Evolutionary conservation across 768 basidiomycete genomes (phyloP).

Genomic region (Tricholoma furcatifolium): DNA sequence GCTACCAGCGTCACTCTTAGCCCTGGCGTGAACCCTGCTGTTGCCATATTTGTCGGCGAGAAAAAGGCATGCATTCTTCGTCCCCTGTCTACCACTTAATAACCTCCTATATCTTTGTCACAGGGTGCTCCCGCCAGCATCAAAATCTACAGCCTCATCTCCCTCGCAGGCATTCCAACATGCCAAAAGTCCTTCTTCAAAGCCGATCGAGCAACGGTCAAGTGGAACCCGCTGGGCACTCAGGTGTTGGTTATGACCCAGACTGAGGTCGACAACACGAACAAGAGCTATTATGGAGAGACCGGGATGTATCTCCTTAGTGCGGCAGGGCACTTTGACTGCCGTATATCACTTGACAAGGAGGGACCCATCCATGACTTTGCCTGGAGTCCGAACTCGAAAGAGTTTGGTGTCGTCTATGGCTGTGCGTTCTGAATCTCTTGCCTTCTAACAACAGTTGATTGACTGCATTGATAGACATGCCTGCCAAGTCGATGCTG

Average conservation of each 20-base stretch:
- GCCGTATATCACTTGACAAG: slow-evolving; percentile 85
- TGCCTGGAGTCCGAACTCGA: slow-evolving; percentile 92
- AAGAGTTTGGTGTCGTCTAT: slow-evolving; percentile 95
- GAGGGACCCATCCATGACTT: slow-evolving; percentile 98
- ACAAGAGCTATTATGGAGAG: slow-evolving; percentile 98
- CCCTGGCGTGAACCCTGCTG: slow-evolving; percentile 79
- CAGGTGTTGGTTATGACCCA: slow-evolving; percentile 90
- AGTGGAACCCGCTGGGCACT: slow-evolving; percentile 95
- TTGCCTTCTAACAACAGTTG: slow-evolving; percentile 2
- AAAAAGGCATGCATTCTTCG: slow-evolving; percentile 63
- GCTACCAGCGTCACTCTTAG: slow-evolving; percentile 76
- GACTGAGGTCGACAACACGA: slow-evolving; percentile 95
- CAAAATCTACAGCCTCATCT: slow-evolving; percentile 75
- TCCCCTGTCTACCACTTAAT: neutral
- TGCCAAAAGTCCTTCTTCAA: slow-evolving; percentile 95
- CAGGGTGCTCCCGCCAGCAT: slow-evolving; percentile 88
- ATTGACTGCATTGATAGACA: slow-evolving; percentile 47
- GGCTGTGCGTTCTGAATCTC: slow-evolving; percentile 68
- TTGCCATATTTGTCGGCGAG: slow-evolving; percentile 94
- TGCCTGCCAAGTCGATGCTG: slow-evolving; percentile 92
- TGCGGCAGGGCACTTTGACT: slow-evolving; percentile 91
- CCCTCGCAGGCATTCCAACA: slow-evolving; percentile 60
- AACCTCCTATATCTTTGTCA: neutral
- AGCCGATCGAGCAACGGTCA: slow-evolving; percentile 88
- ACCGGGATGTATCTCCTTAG: slow-evolving; percentile 92